Conservation (phyloP, 441 rosid genomes). For the Gossypium schwendimanii region DNA sequence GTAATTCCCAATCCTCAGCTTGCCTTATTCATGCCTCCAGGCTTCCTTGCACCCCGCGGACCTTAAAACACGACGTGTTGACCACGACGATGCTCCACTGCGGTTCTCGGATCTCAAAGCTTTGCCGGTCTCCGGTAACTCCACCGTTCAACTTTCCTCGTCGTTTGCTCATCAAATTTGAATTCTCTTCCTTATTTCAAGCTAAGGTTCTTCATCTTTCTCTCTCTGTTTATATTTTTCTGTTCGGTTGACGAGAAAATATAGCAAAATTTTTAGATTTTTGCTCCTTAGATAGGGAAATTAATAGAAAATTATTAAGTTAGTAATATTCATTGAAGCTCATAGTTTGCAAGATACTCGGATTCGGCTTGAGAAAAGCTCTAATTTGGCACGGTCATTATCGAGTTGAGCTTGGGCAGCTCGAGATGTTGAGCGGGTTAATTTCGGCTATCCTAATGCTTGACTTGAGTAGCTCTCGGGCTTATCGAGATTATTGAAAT, state of each 20-base stretch:
- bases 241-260: constrained; percentile 12
- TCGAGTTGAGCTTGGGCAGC: background rate
- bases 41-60: background rate
- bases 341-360: background rate
- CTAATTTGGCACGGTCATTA: background rate
- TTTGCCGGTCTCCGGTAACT: constrained; percentile 11
- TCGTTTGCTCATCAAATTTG: constrained; percentile 15
- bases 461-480: background rate
- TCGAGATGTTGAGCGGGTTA: background rate
- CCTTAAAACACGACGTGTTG: background rate
- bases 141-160: constrained; percentile 10
- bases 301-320: background rate
- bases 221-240: background rate
- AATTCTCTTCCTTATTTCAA: constrained; percentile 19
- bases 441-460: background rate
- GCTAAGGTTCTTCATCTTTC: constrained; percentile 17
- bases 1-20: background rate
- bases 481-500: background rate
- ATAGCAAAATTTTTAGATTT: constrained; percentile 1
- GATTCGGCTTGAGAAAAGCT: background rate
- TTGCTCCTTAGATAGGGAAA: background rate
- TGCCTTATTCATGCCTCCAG: background rate
- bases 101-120: constrained; percentile 13
- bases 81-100: constrained; percentile 19
- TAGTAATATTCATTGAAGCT: background rate